These are phyloP conservation scores for Lactarius sp. DNA, from an alignment of 768 basidiomycete genomes.

Conservation along the genomic window DNA sequence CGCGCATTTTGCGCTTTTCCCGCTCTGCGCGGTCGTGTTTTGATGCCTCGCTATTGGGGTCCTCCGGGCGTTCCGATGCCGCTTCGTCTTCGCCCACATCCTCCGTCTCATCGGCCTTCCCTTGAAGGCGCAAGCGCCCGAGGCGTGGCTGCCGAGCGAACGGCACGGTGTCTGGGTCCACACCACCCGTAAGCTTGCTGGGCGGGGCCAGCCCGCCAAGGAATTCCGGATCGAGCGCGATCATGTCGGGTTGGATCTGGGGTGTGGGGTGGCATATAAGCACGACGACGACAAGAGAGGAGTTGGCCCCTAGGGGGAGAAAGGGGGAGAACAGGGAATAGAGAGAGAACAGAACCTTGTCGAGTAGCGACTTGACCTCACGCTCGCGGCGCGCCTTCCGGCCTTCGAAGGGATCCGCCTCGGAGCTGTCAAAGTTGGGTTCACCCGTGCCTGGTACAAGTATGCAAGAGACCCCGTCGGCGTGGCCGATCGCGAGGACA, in stretches of 20 bases:
- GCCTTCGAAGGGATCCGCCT: constrained; percentile 94
- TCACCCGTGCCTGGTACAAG: constrained; percentile 92
- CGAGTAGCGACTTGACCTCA: constrained; percentile 85
- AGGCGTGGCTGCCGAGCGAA: constrained; percentile 73
- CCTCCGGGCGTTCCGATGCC: constrained; percentile 39
- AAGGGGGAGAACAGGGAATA: neutral
- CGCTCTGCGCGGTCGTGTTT: constrained; percentile 36
- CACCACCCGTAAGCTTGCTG: constrained; percentile 50
- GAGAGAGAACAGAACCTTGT: constrained; percentile 48
- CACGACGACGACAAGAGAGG: neutral
- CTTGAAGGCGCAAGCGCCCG: constrained; percentile 67
- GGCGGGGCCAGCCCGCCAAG: constrained; percentile 64
- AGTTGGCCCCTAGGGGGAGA: constrained; percentile 9
- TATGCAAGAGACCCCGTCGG: constrained; percentile 73
- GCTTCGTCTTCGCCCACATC: constrained; percentile 32
- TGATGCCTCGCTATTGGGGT: constrained; percentile 30
- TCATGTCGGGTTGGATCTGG: constrained; percentile 89
- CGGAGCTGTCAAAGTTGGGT: constrained; percentile 88
- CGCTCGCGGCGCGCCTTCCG: constrained; percentile 76
- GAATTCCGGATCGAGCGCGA: constrained; percentile 75
- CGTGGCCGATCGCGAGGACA: constrained; percentile 73
- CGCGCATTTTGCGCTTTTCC: constrained; percentile 80
- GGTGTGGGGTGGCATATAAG: neutral
- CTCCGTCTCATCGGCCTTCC: constrained; percentile 69
- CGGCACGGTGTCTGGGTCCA: constrained; percentile 45